These are phyloP conservation scores for Oleoguttula mirabilis DNA, from an alignment of 495 filamentous ascomycete species.

Conservation along the genomic window DNA sequence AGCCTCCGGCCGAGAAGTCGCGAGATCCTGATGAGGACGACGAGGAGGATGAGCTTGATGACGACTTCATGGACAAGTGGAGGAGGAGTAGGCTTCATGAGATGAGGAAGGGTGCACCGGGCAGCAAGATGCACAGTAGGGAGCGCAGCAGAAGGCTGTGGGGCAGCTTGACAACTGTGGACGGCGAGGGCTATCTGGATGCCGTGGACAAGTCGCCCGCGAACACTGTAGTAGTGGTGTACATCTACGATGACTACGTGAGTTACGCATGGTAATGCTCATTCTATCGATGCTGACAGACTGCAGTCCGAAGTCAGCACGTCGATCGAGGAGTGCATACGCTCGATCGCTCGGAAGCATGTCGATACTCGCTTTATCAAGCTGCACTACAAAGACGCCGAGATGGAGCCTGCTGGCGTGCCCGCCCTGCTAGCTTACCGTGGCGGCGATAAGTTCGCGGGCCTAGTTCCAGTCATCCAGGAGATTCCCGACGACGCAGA, in stretches of 20 bases:
- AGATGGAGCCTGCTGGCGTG: conserved; percentile 82
- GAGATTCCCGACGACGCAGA: conserved; percentile 63
- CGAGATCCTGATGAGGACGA: conserved; percentile 31
- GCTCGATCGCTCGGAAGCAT: conserved; percentile 56
- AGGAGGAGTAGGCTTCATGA: conserved; percentile 65
- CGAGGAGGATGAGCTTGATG: conserved; percentile 55
- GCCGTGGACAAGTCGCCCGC: conserved; percentile 78
- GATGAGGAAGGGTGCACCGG: conserved; percentile 33
- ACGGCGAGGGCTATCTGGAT: conserved; percentile 84
- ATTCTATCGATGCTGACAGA: neutral
- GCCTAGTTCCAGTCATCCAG: conserved; percentile 71
- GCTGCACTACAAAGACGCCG: conserved; percentile 82
- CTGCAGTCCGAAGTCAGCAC: conserved; percentile 59
- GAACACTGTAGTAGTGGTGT: conserved; percentile 84
- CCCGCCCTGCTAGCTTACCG: conserved; percentile 85
- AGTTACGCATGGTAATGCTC: conserved; percentile 21
- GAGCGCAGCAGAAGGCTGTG: conserved; percentile 51
- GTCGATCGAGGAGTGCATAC: conserved; percentile 65
- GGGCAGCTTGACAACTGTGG: conserved; percentile 69
- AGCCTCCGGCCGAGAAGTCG: conserved; percentile 16
- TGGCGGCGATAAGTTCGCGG: conserved; percentile 79
- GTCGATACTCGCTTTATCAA: conserved; percentile 73
- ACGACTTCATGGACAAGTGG: conserved; percentile 75
- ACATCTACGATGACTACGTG: conserved; percentile 85
- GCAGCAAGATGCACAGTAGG: conserved; percentile 36